Evolutionary conservation across 1,284 basidiomycete species (phyloP).

Genomic region (Ganoderma lucidum): DNA sequence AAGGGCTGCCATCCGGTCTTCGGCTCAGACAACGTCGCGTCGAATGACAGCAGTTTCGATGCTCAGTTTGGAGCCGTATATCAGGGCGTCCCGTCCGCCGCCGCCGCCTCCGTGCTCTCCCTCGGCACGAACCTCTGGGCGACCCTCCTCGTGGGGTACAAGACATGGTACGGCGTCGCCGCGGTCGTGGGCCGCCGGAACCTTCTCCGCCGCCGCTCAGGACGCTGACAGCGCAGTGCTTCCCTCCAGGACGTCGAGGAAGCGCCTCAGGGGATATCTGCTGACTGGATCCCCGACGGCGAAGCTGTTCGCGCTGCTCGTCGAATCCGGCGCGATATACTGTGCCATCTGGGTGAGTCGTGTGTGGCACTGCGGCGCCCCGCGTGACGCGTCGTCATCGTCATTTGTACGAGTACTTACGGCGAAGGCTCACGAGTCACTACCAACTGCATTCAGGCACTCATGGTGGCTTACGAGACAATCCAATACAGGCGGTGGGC

Average conservation of each 20-base stretch:
- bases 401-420: too few species aligned
- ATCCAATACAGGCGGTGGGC: too few species aligned
- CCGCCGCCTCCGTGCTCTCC: background rate
- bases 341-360: background rate
- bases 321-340: conserved; percentile 7
- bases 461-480: too few species aligned
- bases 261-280: background rate
- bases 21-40: too few species aligned
- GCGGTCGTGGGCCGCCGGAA: too few species aligned
- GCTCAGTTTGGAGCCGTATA: background rate
- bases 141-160: background rate
- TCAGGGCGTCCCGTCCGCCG: too few species aligned
- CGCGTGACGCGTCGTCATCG: background rate
- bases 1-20: background rate
- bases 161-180: background rate
- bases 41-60: too few species aligned
- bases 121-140: background rate
- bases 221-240: background rate
- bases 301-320: background rate
- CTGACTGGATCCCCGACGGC: background rate
- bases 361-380: too few species aligned
- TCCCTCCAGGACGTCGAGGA: background rate
- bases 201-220: too few species aligned
- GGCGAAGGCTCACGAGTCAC: too few species aligned
- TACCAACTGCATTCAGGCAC: too few species aligned